Evolutionary conservation across 768 basidiomycete genomes (phyloP).

Genomic region (Dioszegia aurantiaca): DNA sequence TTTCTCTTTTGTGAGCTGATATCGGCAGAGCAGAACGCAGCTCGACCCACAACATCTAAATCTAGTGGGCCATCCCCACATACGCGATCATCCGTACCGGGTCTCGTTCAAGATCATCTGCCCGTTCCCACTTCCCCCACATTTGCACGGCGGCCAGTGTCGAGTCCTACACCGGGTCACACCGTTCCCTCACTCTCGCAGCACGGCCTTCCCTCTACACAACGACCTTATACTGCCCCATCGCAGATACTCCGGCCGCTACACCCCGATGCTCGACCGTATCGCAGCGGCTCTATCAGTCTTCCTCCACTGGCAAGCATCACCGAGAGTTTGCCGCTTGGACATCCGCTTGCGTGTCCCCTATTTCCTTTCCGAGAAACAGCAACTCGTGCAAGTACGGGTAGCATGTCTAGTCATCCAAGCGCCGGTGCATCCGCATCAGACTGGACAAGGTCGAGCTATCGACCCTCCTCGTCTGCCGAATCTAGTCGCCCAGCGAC

Average conservation of each 20-base stretch:
- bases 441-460: not conserved
- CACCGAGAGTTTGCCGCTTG: conserved; percentile 9
- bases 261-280: not conserved
- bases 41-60: not conserved
- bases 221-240: conserved; percentile 11
- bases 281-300: not conserved
- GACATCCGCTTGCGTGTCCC: too few relatives aligned
- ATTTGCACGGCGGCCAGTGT: not conserved
- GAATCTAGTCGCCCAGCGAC: conserved; percentile 21
- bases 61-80: conserved; percentile 10
- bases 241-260: conserved; percentile 2
- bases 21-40: not conserved
- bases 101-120: not conserved
- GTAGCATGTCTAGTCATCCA: conserved; percentile 14
- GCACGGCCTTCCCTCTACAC: not conserved
- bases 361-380: not conserved
- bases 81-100: not conserved
- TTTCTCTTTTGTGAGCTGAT: not conserved
- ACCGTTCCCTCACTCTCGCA: not conserved
- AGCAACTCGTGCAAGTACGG: not conserved
- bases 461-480: conserved; percentile 19
- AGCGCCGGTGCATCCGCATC: conserved; percentile 27
- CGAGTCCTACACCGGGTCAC: not conserved
- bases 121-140: conserved; percentile 1
- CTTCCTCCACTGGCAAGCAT: conserved; percentile 13